Evolutionary conservation across 208 protist species (phyloP).

Genomic region (Crithidia fasciculata): DNA sequence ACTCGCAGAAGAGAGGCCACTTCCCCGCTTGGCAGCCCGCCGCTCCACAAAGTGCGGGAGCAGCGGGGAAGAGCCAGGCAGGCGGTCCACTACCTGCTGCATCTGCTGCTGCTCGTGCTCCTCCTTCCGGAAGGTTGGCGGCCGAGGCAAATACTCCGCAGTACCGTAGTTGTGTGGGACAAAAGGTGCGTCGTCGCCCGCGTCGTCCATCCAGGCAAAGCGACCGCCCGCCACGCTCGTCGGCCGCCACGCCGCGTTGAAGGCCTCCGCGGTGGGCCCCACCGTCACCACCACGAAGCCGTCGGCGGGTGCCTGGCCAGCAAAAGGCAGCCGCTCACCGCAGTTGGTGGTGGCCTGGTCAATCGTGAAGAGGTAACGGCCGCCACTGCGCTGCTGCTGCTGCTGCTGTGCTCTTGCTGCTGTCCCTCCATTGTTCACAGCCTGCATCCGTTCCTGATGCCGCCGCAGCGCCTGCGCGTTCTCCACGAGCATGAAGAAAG

Average conservation of each 20-base stretch:
- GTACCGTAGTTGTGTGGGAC: slow-evolving; percentile 24
- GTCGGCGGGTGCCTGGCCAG: slow-evolving; percentile 25
- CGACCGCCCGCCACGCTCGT: background rate
- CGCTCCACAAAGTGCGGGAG: background rate
- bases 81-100: background rate
- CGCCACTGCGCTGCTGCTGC: background rate
- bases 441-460: background rate
- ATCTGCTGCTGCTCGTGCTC: background rate
- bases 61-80: background rate
- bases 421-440: background rate
- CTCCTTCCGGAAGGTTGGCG: too few species aligned
- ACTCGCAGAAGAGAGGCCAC: background rate
- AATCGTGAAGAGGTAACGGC: slow-evolving; percentile 27
- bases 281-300: slow-evolving; percentile 35
- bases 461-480: slow-evolving; percentile 10
- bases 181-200: slow-evolving; percentile 13
- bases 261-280: slow-evolving; percentile 19
- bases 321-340: slow-evolving; percentile 29
- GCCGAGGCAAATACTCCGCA: slow-evolving; percentile 13
- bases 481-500: slow-evolving; percentile 30
- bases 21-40: background rate
- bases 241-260: slow-evolving; percentile 10
- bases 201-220: slow-evolving; percentile 8
- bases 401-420: background rate
- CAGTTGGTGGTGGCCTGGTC: slow-evolving; percentile 13